These are phyloP conservation scores for Mycosphaerelloides madeirae DNA, from an alignment of 2,329 filamentous ascomycete genomes.

Conservation along the genomic window DNA sequence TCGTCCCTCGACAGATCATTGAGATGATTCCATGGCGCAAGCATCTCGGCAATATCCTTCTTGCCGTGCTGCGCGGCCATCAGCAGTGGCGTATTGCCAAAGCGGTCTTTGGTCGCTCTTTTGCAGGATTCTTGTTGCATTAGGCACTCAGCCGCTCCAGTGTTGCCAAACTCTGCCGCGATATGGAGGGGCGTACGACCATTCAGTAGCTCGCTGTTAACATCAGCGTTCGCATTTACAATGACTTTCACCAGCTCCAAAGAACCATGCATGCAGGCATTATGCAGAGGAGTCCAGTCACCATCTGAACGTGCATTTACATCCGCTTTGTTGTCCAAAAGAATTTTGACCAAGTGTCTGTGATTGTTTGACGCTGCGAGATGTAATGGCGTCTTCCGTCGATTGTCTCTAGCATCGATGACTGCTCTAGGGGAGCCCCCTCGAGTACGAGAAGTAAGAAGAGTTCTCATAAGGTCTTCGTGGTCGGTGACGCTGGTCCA, in stretches of 20 bases:
- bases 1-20: slow-evolving; percentile 18
- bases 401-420: slow-evolving; percentile 19
- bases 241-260: slow-evolving; percentile 19
- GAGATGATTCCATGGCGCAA: slow-evolving; percentile 39
- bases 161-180: slow-evolving; percentile 26
- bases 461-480: slow-evolving; percentile 17
- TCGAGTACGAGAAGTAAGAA: slow-evolving; percentile 15
- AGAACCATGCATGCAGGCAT: slow-evolving; percentile 16
- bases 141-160: slow-evolving; percentile 19
- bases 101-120: slow-evolving; percentile 37
- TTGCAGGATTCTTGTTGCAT: slow-evolving; percentile 29
- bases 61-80: slow-evolving; percentile 38
- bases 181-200: slow-evolving; percentile 26
- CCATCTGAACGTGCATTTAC: slow-evolving; percentile 85
- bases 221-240: slow-evolving; percentile 21
- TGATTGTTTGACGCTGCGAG: slow-evolving; percentile 18
- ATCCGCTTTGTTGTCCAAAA: slow-evolving; percentile 88
- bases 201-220: slow-evolving; percentile 24
- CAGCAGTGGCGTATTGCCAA: slow-evolving; percentile 42
- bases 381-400: slow-evolving; percentile 21
- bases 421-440: slow-evolving; percentile 16
- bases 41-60: slow-evolving; percentile 38
- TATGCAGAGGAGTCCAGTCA: slow-evolving; percentile 84
- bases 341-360: slow-evolving; percentile 62
- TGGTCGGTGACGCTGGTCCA: slow-evolving; percentile 25